These are phyloP conservation scores for Extremus antarcticus DNA, from an alignment of 495 filamentous ascomycete genomes.

Conservation along the genomic window DNA sequence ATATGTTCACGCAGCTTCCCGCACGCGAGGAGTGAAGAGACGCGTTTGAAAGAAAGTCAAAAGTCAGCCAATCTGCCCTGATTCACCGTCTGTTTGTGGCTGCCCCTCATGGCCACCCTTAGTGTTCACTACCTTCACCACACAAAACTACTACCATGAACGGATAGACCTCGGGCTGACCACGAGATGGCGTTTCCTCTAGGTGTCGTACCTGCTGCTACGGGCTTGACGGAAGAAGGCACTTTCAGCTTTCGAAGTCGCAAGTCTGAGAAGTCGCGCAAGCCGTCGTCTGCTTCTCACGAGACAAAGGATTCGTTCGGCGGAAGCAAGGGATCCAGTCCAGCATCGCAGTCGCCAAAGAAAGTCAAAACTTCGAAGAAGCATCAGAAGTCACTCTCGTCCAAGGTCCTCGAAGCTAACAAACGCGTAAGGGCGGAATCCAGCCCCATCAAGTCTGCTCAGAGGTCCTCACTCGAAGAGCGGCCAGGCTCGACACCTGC, in stretches of 20 bases:
- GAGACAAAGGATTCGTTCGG: neutral
- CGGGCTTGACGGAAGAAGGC: neutral
- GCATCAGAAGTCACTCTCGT: constrained; percentile 15
- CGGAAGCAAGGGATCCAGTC: neutral
- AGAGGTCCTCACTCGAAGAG: neutral
- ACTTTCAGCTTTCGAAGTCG: too few relatives aligned
- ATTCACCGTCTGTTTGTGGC: neutral
- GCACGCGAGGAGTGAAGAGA: neutral
- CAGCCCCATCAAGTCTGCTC: neutral
- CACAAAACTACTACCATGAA: neutral
- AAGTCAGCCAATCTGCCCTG: neutral
- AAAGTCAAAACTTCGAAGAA: constrained; percentile 11
- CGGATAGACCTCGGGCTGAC: constrained; percentile 1
- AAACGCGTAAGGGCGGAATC: constrained; percentile 11
- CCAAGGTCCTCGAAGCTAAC: constrained; percentile 9
- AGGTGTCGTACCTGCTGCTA: constrained; percentile 3
- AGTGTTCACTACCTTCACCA: neutral
- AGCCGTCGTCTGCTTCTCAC: neutral
- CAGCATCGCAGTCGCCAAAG: constrained; percentile 4
- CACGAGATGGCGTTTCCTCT: constrained; percentile 6
- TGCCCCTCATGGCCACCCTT: neutral
- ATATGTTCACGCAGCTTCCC: neutral
- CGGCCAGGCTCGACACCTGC: neutral
- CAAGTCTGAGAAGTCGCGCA: neutral
- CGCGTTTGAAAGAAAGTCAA: neutral